Evolutionary conservation across 148 eudicot species (phyloP), one percentile per base, ranked within the genome.

Genomic region (Salicornia ramosissima): DNA sequence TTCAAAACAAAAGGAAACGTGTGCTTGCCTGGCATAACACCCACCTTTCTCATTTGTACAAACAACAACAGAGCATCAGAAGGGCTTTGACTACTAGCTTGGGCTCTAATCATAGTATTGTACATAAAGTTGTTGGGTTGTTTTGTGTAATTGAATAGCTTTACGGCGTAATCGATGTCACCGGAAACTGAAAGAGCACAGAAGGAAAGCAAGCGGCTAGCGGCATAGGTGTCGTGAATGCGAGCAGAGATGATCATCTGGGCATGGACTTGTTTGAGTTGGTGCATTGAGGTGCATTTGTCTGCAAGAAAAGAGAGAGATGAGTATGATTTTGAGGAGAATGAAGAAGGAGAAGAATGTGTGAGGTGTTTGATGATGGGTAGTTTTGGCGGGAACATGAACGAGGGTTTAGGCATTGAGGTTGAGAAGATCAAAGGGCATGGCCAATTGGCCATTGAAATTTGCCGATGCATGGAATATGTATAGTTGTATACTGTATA

Each of bases 1-100:
- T 90, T 90, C 65, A 90, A 79, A 52, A 88, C 74, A 73, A 90
- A 90, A 9, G 90, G 89, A 60, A 84, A 90, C 0, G 93, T 88
- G 72, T 88, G 94, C 43, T 79, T 85, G 10, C 94, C 94, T 0
- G 94, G 91, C 6, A 39, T 8, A 53, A 76, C 80, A 29, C 80
- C 68, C 7, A 67, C 58, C 72, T 82, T 76, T 10, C 79, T 84
- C 96, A 90, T 87, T 13, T 84, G 80, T 0, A 74, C 39, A 58
- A 80, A 90, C 72, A 90, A 74, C n/a, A 39, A 72, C 57, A 90
- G n/a, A 39, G 88, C 85, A 31, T 75, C 69, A 8, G 6, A n/a
- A 8, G 92, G 90, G 5, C 71, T 73, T 50, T 61, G 28, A 43
- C 79, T 68, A 57, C 74, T 67, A 45, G 96, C 90, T 36, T 74